Conservation (phyloP, 2,329 filamentous ascomycete species). For the Alternaria incomplexa region DNA sequence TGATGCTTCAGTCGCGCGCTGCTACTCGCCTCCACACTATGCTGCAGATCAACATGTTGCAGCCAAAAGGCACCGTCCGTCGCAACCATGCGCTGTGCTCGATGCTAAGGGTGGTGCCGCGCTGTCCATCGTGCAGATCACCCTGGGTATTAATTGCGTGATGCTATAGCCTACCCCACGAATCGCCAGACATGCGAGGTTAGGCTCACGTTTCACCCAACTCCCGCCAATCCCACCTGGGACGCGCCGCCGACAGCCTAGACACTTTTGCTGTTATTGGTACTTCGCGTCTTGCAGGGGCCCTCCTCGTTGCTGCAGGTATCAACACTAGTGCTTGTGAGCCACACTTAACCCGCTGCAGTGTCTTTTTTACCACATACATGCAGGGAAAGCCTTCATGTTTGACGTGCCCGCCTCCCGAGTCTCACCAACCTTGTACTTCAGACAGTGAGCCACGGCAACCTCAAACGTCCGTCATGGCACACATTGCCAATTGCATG, state of each 20-base stretch:
- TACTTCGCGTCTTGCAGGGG: conserved; percentile 39
- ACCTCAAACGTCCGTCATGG: conserved; percentile 48
- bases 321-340: conserved; percentile 45
- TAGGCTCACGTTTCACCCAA: conserved; percentile 48
- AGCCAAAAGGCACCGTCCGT: conserved; percentile 14
- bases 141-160: conserved; percentile 28
- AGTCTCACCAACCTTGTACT: conserved; percentile 50
- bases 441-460: conserved; percentile 44
- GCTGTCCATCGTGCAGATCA: conserved; percentile 36
- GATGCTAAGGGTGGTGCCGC: conserved; percentile 24
- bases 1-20: background rate
- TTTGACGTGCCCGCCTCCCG: conserved; percentile 49
- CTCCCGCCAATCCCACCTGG: conserved; percentile 39
- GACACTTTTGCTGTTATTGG: conserved; percentile 40
- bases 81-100: conserved; percentile 15
- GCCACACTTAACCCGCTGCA: conserved; percentile 47
- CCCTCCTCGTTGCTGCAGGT: conserved; percentile 40
- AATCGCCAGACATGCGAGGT: conserved; percentile 48
- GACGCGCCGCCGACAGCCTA: conserved; percentile 46
- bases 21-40: conserved; percentile 12
- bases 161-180: conserved; percentile 45
- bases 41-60: conserved; percentile 25
- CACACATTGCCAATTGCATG: conserved; percentile 54
- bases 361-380: conserved; percentile 38
- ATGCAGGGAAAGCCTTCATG: conserved; percentile 49